Evolutionary conservation across 2,329 filamentous ascomycete genomes (phyloP).

Genomic region (Grosmannia clavigera): DNA sequence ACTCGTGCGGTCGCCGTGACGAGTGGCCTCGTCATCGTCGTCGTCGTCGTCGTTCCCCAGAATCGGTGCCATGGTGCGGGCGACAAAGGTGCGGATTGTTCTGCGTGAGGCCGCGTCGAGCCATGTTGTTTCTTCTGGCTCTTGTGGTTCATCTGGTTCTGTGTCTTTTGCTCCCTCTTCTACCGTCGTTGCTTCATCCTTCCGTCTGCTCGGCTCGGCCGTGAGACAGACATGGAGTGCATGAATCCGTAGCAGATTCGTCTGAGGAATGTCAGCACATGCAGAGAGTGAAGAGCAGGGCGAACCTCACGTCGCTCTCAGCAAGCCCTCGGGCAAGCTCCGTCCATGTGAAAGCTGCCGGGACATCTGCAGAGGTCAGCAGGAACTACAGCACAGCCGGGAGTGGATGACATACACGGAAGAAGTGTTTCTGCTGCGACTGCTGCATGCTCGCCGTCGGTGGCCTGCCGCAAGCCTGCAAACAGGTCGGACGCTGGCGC

Average conservation of each 20-base stretch:
- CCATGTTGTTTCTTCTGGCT: too few species aligned
- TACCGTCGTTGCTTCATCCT: background rate
- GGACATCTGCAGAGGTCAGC: slow-evolving; percentile 2
- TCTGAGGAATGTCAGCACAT: background rate
- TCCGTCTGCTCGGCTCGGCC: background rate
- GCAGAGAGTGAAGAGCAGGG: background rate
- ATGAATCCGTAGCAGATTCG: slow-evolving; percentile 1
- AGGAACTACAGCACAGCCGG: background rate
- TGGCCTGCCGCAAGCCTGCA: background rate
- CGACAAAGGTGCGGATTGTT: slow-evolving; percentile 6
- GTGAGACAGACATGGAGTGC: slow-evolving; percentile 5
- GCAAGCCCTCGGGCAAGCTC: slow-evolving; percentile 6
- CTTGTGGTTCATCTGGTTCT: too few species aligned
- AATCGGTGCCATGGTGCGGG: slow-evolving; percentile 6
- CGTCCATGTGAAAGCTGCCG: slow-evolving; percentile 4
- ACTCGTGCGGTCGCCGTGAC: background rate
- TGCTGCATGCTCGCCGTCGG: background rate
- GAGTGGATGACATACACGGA: too few species aligned
- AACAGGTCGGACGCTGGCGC: background rate
- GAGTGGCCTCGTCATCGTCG: background rate
- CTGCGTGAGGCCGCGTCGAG: background rate
- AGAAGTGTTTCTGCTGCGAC: too few species aligned
- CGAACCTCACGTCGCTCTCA: background rate
- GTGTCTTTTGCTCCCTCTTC: too few species aligned
- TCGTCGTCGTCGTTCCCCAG: background rate